Evolutionary conservation across 2,329 filamentous ascomycete species (phyloP).

Genomic region (Lasiodiplodia sp.): DNA sequence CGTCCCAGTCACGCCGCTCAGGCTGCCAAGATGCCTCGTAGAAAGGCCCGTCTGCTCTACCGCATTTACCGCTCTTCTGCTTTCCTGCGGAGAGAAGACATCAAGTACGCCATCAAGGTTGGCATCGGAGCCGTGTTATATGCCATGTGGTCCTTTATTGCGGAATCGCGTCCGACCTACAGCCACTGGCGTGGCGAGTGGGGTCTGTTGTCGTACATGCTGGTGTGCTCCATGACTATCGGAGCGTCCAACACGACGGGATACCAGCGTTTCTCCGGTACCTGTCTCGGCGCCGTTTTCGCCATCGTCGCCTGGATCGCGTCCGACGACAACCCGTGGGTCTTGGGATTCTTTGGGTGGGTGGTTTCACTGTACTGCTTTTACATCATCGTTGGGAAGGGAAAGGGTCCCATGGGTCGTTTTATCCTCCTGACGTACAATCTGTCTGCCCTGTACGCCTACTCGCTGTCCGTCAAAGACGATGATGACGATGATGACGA

Average conservation of each 20-base stretch:
- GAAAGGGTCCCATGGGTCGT: slow-evolving; percentile 87
- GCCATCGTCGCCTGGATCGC: slow-evolving; percentile 81
- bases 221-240: slow-evolving; percentile 97
- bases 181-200: slow-evolving; percentile 93
- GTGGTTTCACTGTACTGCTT: slow-evolving; percentile 83
- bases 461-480: slow-evolving; percentile 82
- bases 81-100: slow-evolving; percentile 69
- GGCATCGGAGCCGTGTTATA: slow-evolving; percentile 88
- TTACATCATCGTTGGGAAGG: slow-evolving; percentile 84
- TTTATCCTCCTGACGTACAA: slow-evolving; percentile 98
- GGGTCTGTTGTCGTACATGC: slow-evolving; percentile 96
- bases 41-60: slow-evolving; percentile 41
- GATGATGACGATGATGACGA: slow-evolving; percentile 85
- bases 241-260: slow-evolving; percentile 95
- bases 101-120: slow-evolving; percentile 88
- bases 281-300: slow-evolving; percentile 77
- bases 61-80: slow-evolving; percentile 61
- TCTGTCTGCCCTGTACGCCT: slow-evolving; percentile 90
- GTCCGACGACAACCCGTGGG: slow-evolving; percentile 74
- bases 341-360: slow-evolving; percentile 83
- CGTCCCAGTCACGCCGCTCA: slow-evolving; percentile 6
- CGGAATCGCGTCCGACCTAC: slow-evolving; percentile 79
- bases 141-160: slow-evolving; percentile 86
- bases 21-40: slow-evolving; percentile 17
- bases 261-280: slow-evolving; percentile 84